phyloP scores from a whole-genome alignment of 495 filamentous ascomycete genomes.

The Achaetomiella virescens region DNA sequence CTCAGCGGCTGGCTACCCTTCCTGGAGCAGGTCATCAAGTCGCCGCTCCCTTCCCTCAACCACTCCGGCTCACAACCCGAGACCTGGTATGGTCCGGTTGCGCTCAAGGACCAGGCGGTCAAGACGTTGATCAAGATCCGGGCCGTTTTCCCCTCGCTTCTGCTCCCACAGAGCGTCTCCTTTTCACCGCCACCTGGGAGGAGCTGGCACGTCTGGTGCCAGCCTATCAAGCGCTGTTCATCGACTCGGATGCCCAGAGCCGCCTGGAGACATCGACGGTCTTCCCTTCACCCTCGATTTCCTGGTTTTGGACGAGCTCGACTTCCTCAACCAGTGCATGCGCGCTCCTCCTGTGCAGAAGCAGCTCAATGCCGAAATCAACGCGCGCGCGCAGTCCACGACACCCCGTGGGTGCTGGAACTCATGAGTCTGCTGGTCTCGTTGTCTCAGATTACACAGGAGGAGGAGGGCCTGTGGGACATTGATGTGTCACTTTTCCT shows the following conservation, averaged over 20 bases:
- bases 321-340: conserved; percentile 83
- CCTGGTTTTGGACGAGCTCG: conserved; percentile 83
- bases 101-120: conserved; percentile 81
- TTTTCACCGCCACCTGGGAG: conserved; percentile 85
- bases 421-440: conserved; percentile 74
- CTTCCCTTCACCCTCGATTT: conserved; percentile 96
- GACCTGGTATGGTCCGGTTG: conserved; percentile 69
- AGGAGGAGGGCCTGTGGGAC: conserved; percentile 94
- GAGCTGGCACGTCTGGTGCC: conserved; percentile 67
- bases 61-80: conserved; percentile 37
- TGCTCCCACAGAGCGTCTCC: conserved; percentile 68
- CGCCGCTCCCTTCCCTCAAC: conserved; percentile 54
- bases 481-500: conserved; percentile 93
- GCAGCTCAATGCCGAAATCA: conserved; percentile 69
- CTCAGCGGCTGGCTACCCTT: conserved; percentile 81
- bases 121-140: conserved; percentile 92
- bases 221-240: conserved; percentile 73
- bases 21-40: conserved; percentile 66
- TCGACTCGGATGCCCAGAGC: conserved; percentile 76
- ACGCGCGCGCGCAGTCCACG: conserved; percentile 47
- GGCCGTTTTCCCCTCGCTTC: conserved; percentile 69
- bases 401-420: conserved; percentile 69
- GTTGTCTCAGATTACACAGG: conserved; percentile 85
- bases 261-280: conserved; percentile 79
- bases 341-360: conserved; percentile 77